Conservation (phyloP, 2,329 filamentous ascomycete genomes). For the Chaetomiaceae sp. region DNA sequence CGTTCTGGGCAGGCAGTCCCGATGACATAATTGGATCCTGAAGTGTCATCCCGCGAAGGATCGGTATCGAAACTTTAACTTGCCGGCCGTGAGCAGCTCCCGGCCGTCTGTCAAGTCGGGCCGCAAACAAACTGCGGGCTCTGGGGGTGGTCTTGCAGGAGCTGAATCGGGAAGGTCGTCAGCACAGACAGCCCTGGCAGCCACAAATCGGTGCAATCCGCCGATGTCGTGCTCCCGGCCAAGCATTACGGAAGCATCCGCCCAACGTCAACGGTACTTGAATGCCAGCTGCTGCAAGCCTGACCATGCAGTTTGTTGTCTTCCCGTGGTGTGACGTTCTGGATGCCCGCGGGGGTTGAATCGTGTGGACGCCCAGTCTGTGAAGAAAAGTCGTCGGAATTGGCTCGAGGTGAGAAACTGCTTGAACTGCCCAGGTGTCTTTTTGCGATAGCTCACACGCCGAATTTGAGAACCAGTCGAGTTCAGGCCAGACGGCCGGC, state of each 20-base stretch:
- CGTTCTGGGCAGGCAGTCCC: background rate
- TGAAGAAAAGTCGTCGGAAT: no score
- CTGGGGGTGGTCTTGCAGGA: background rate
- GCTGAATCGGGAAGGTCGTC: constrained; percentile 23
- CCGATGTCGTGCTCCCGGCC: constrained; percentile 29
- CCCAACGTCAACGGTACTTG: background rate
- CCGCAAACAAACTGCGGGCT: constrained; percentile 6
- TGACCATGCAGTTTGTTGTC: background rate
- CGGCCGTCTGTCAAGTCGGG: background rate
- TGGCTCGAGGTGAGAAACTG: no score
- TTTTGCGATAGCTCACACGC: no score
- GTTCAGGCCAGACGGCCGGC: no score
- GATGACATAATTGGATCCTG: constrained; percentile 2
- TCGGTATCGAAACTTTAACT: background rate
- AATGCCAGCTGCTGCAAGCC: background rate
- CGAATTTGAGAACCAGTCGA: no score
- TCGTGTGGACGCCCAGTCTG: background rate
- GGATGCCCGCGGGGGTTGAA: no score
- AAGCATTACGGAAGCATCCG: constrained; percentile 26
- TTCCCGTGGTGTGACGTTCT: background rate
- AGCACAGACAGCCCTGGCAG: constrained; percentile 3
- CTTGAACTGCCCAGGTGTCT: no score
- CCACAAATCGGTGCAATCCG: constrained; percentile 12
- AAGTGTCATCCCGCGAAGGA: background rate
- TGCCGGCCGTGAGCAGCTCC: background rate